Evolutionary conservation across 1,284 basidiomycete genomes (phyloP).

Genomic region (Melampsora medusae): DNA sequence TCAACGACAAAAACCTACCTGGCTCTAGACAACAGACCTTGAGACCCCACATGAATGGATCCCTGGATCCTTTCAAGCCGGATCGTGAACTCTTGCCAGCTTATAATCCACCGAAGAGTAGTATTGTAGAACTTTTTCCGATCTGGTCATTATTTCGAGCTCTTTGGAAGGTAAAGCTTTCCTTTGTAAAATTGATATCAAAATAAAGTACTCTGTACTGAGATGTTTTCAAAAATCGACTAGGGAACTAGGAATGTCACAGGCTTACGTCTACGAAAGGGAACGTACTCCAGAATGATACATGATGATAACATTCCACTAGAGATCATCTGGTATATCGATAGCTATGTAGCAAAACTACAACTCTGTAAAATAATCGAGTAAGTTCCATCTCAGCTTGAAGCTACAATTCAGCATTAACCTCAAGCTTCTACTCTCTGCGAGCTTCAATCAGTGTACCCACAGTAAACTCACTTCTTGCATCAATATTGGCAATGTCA

Average conservation of each 20-base stretch:
- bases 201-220: too few relatives aligned
- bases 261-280: conserved; percentile 8
- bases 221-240: too few relatives aligned
- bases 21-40: not conserved
- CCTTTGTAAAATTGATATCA: too few relatives aligned
- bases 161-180: conserved; percentile 8
- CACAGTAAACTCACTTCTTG: conserved; percentile 6
- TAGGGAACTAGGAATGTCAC: conserved; percentile 24
- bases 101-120: conserved; percentile 32
- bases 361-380: conserved; percentile 18
- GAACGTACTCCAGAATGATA: not conserved
- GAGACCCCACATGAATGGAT: not conserved
- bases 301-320: conserved; percentile 34
- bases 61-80: conserved; percentile 20
- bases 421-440: not conserved
- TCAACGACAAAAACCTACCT: not conserved
- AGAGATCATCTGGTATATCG: conserved; percentile 28
- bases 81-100: conserved; percentile 15
- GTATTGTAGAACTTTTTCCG: conserved; percentile 5
- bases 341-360: conserved; percentile 19
- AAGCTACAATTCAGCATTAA: not conserved
- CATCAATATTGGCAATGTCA: conserved; percentile 11
- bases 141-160: conserved; percentile 12
- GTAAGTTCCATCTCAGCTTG: not conserved
- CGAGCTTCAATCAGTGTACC: conserved; percentile 15